Percentiles rank a stretch among this genome's conserved stretches.
Evolutionary conservation across 1,284 basidiomycete species (phyloP).

Genomic region (Uromyces viciae-fabae): DNA sequence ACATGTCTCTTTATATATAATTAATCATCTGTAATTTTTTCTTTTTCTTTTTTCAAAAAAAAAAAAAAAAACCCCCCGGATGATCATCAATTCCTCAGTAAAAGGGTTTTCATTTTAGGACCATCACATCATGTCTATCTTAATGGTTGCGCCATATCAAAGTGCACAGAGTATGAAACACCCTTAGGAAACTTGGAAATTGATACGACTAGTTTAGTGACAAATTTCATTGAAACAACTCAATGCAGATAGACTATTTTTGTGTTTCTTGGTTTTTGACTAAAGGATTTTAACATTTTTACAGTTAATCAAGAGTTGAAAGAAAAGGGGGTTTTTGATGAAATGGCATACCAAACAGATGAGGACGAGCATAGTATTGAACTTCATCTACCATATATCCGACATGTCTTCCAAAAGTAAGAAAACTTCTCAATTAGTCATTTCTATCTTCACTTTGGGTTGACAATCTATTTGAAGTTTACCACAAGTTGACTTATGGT

Average conservation of each 20-base stretch:
- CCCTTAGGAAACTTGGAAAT: conserved; percentile 78
- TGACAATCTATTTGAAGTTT: conserved; percentile 1
- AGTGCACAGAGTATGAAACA: conserved; percentile 72
- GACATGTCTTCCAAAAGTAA: conserved; percentile 77
- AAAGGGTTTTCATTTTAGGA: conserved; percentile 87
- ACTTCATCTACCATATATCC: conserved; percentile 92
- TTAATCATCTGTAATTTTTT: conserved; percentile 36
- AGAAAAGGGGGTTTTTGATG: conserved; percentile 67
- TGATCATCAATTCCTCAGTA: conserved; percentile 59
- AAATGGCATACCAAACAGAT: conserved; percentile 68
- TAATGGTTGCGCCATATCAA: conserved; percentile 77
- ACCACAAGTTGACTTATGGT: background rate
- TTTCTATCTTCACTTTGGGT: background rate
- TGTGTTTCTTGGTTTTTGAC: conserved; percentile 13
- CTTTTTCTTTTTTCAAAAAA: too few species aligned
- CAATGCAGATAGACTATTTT: too few species aligned
- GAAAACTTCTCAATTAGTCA: conserved; percentile 47
- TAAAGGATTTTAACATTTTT: background rate
- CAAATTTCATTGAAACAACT: background rate
- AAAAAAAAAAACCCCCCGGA: background rate
- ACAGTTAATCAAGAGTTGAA: conserved; percentile 69
- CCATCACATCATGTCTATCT: conserved; percentile 92
- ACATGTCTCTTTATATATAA: background rate
- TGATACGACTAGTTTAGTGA: conserved; percentile 66
- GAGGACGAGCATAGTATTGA: conserved; percentile 96